phyloP scores from a whole-genome alignment of 139 green algal species.

The Chlorella sp. region DNA sequence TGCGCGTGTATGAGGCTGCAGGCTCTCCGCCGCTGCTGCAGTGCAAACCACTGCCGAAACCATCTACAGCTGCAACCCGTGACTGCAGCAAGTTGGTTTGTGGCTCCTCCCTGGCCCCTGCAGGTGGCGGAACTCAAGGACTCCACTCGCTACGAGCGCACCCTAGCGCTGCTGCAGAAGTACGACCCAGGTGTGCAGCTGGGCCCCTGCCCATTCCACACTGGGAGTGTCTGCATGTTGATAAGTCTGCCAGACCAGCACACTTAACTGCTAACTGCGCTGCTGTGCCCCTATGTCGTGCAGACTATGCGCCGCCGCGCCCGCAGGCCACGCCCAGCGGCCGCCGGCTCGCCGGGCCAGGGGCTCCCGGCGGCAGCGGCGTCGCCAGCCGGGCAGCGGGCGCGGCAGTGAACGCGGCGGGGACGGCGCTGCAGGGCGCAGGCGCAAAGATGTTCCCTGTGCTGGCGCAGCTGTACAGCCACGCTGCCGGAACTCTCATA shows the following conservation, averaged over 20 bases:
- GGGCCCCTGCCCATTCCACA: too few species aligned
- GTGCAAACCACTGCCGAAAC: too few species aligned
- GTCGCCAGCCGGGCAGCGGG: not conserved
- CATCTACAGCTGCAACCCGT: too few species aligned
- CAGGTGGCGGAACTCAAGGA: conserved; percentile 30
- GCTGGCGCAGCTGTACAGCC: conserved; percentile 26
- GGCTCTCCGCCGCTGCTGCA: too few species aligned
- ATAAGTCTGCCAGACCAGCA: too few species aligned
- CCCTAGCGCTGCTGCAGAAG: conserved; percentile 25
- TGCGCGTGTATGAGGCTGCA: too few species aligned
- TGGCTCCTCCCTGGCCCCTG: too few species aligned
- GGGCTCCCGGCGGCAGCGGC: not conserved
- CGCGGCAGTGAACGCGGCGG: conserved; percentile 6
- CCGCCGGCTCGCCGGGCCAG: not conserved
- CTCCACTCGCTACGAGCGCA: conserved; percentile 28
- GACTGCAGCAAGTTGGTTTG: too few species aligned
- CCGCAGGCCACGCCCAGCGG: not conserved
- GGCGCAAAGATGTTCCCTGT: conserved; percentile 1
- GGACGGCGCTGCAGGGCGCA: conserved; percentile 13
- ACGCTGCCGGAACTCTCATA: conserved; percentile 3
- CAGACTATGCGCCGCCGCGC: conserved; percentile 21
- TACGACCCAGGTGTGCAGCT: conserved; percentile 31
- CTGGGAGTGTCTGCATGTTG: too few species aligned
- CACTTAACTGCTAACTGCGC: too few species aligned
- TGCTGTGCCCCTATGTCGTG: not conserved